Base-by-base conservation (phyloP, 108 stramenopile species). In the Skeletonema costatum region DNA sequence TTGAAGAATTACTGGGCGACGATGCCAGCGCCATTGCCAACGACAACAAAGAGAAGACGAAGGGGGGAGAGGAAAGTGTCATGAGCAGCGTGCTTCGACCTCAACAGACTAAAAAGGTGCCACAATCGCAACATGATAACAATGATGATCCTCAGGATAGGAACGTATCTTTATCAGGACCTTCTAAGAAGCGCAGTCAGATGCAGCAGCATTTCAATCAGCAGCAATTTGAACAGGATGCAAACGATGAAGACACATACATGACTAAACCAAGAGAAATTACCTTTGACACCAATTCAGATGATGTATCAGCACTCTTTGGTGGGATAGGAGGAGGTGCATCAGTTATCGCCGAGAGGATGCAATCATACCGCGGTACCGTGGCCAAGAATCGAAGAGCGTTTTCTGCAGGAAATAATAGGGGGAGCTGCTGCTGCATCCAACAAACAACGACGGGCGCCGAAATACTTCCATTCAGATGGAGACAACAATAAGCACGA, bases 191-290 rank as follows among this genome's bases (percentile, higher is more conserved):
- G 12, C 25, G 25, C 53, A 56, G 7, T 25, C 53, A 21, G 19
- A 56, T 25, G 25, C 53, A 56, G 53, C 53, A 25, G 25, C 53
- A 56, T 25, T 25, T 25, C 19, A 39, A 65, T 31, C 35, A 50
- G 12, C 59, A 58, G 42, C 44, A 66, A 41, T 29, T 38, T 32
- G 65, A 68, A 9, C 58, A 61, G 2, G 68, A 32, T 5, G 71
- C 58, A 29, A 33, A 59, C 48, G 79, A 80, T 3, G 67, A 68
- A 17, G 74, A 70, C 41, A 81, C 80, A 35, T 61, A 16, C 53
- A 60, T 81, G 66, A 81, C 80, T 7, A 81, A 81, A 38, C 80
- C 80, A 1, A 68, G 80, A 21, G 73, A 71, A 59, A 81, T 81
- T 13, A 35, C 44, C 25, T 65, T 81, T 68, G 73, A 75, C 29